phyloP scores from a whole-genome alignment of 192 early-diverging fungal species.

The Umbelopsis sp. region DNA sequence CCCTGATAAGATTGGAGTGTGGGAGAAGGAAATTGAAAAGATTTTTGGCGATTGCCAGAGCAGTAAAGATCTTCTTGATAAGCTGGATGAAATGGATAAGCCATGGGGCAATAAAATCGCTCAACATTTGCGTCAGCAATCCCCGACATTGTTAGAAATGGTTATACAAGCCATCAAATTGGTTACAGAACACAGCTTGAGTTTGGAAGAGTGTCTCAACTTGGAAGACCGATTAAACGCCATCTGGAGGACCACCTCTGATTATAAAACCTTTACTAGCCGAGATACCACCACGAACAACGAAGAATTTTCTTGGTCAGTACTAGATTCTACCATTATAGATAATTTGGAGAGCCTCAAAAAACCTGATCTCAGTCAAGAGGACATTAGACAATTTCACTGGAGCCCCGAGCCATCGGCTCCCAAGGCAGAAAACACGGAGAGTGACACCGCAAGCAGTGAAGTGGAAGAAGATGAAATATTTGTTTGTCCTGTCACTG shows the following conservation, averaged over 20 bases:
- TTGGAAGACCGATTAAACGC: constrained; percentile 23
- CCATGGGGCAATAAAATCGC: constrained; percentile 47
- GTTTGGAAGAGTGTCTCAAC: not conserved
- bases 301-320: not conserved
- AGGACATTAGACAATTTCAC: not conserved
- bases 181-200: not conserved
- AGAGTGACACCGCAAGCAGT: not conserved
- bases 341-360: constrained; percentile 14
- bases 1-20: constrained; percentile 50
- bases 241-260: constrained; percentile 21
- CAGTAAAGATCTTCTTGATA: constrained; percentile 26
- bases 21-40: constrained; percentile 47
- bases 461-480: not conserved
- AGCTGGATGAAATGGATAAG: constrained; percentile 39
- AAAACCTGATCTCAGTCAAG: not conserved
- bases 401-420: constrained; percentile 9
- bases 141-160: constrained; percentile 9
- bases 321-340: not conserved
- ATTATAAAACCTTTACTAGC: constrained; percentile 17
- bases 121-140: constrained; percentile 32
- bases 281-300: not conserved
- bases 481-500: constrained; percentile 28
- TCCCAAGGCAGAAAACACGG: not conserved
- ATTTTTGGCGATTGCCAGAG: constrained; percentile 41
- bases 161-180: constrained; percentile 12